Percentiles rank a stretch among this genome's conserved stretches.
Conservation (phyloP, 352 stramenopile species). For the Globisporangium irregulare region DNA sequence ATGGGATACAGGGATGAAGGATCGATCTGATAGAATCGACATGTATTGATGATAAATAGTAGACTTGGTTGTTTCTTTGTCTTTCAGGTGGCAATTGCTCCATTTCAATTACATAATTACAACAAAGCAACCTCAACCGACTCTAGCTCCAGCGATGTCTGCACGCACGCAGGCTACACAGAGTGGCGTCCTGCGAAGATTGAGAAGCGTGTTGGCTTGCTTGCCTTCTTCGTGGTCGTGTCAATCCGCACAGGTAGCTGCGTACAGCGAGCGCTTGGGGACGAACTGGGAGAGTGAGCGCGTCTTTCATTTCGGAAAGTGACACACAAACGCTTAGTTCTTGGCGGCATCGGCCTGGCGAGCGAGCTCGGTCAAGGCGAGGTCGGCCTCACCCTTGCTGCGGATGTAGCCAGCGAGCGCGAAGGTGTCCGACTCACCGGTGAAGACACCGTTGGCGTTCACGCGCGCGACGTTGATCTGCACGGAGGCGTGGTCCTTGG, state of each 20-base stretch:
- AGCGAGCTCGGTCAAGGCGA: constrained; percentile 88
- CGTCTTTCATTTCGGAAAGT: neutral
- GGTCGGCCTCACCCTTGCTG: constrained; percentile 94
- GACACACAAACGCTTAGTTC: constrained; percentile 41
- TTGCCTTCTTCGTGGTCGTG: neutral
- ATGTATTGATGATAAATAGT: constrained; percentile 17
- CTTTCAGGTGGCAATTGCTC: constrained; percentile 15
- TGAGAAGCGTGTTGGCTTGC: neutral
- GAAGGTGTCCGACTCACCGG: constrained; percentile 94
- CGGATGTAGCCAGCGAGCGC: constrained; percentile 97
- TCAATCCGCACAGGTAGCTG: neutral
- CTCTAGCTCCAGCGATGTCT: constrained; percentile 8
- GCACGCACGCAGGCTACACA: neutral
- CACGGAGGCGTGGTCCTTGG: constrained; percentile 97
- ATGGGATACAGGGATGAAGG: neutral
- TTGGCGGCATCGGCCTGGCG: constrained; percentile 77
- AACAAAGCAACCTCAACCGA: constrained; percentile 19
- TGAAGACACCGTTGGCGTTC: constrained; percentile 96
- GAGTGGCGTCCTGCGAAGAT: neutral
- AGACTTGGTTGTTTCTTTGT: neutral
- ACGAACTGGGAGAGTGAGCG: neutral
- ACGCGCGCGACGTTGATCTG: constrained; percentile 98
- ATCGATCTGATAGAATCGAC: neutral
- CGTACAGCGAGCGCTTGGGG: constrained; percentile 1
- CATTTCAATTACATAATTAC: constrained; percentile 18